Conservation (phyloP, 2,329 filamentous ascomycete species). For the Epichloe sylvatica region DNA sequence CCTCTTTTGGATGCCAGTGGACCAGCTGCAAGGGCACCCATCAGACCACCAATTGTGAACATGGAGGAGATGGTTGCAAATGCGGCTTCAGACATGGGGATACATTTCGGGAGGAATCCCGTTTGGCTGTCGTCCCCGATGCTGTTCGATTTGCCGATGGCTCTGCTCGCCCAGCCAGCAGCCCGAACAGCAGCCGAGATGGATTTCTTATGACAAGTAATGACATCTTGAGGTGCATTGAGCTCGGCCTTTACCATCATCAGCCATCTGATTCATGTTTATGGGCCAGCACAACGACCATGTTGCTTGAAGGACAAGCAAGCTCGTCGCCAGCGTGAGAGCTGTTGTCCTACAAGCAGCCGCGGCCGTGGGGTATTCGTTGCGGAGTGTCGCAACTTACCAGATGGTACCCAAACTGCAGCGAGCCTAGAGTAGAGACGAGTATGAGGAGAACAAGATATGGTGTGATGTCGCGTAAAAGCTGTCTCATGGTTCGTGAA, state of each 20-base stretch:
- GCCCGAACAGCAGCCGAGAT: slow-evolving; percentile 19
- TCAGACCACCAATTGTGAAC: slow-evolving; percentile 77
- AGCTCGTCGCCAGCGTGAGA: too few species aligned
- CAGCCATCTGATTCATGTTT: neutral
- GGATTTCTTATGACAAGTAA: slow-evolving; percentile 60
- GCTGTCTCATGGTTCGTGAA: slow-evolving; percentile 10
- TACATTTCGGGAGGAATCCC: slow-evolving; percentile 54
- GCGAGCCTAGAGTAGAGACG: slow-evolving; percentile 68
- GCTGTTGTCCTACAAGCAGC: too few species aligned
- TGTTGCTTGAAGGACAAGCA: neutral
- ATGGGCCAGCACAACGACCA: neutral
- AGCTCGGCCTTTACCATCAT: slow-evolving; percentile 53
- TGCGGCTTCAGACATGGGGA: slow-evolving; percentile 68
- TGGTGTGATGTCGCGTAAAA: slow-evolving; percentile 43
- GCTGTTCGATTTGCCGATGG: slow-evolving; percentile 10
- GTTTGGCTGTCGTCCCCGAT: slow-evolving; percentile 8
- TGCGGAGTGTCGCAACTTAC: slow-evolving; percentile 32
- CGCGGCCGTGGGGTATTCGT: neutral
- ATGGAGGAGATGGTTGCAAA: slow-evolving; percentile 82
- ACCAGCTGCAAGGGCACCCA: slow-evolving; percentile 69
- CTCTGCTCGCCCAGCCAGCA: slow-evolving; percentile 16
- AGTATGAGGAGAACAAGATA: slow-evolving; percentile 67
- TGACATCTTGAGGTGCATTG: slow-evolving; percentile 86
- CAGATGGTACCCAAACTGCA: slow-evolving; percentile 91
- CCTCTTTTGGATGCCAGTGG: slow-evolving; percentile 67